Base-by-base conservation (phyloP, 108 stramenopile genomes). In the Aureococcus anophagefferens region DNA sequence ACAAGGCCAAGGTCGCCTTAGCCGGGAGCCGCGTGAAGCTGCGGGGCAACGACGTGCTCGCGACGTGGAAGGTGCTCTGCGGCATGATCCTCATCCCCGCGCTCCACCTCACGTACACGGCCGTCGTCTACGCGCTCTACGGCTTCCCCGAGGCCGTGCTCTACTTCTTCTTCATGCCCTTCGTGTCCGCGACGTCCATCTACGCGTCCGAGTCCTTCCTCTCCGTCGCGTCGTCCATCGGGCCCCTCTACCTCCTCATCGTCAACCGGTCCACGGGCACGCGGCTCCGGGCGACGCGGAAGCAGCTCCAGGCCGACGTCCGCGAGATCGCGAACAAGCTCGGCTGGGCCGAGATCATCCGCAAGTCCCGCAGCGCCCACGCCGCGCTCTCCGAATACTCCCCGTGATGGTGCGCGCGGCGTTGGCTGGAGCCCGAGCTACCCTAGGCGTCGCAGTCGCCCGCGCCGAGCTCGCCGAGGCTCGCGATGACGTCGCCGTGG, bases 1-100 rank as follows among this genome's bases (percentile, higher is more conserved):
- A 72, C 31, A 32, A 63, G 40, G 64, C 64, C 30, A 72, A 72
- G 31, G 64, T 33, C 7, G 35, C 31, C 17, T 33, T 72, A 0
- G 71, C 36, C 28, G 64, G 33, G 25, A 64, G 63, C 0, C 63
- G 33, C 29, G 71, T 72, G 14, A 72, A 72, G 18, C 34, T 72
- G 59, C 18, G 34, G 62, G 71, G 63, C 14, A 63, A 33, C 0
- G 71, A 72, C 64, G 64, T 72, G 1, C 18, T 63, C 33, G 71
- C 63, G 25, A 64, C 71, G 25, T 29, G 64, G 40, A 37, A 32
- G 16, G 64, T 72, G 29, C 16, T 72, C 37, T 30, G 28, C 16
- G 62, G 34, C 64, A 33, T 72, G 3, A 34, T 64, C 21, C 28
- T 72, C 30, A 33, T 72, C 4, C 71, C 71, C 13, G 29, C 63